Conservation (phyloP, 2,329 filamentous ascomycete species). For the Phialophora chinensis region DNA sequence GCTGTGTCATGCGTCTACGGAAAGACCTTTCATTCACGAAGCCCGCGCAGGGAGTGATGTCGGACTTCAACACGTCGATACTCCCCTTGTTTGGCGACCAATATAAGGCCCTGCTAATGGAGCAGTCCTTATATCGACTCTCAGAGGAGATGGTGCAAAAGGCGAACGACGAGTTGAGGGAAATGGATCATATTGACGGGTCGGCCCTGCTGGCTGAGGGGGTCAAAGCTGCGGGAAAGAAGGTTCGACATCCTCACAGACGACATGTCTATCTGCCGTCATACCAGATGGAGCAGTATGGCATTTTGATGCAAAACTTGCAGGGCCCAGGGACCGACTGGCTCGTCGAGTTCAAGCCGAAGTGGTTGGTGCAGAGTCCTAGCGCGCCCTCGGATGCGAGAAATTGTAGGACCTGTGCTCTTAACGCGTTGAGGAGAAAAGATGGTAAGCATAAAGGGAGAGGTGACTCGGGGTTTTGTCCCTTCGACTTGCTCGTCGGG, state of each 20-base stretch:
- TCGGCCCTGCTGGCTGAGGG: constrained; percentile 9
- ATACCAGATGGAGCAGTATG: constrained; percentile 62
- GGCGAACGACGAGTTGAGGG: constrained; percentile 51
- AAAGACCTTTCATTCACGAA: constrained; percentile 61
- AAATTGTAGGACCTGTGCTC: constrained; percentile 77
- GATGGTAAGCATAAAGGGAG: constrained; percentile 40
- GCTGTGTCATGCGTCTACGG: constrained; percentile 60
- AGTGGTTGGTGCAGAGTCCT: constrained; percentile 80
- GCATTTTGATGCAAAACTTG: constrained; percentile 78
- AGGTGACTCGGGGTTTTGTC: constrained; percentile 61
- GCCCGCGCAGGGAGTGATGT: constrained; percentile 43
- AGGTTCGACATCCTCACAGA: constrained; percentile 56
- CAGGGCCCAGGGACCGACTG: constrained; percentile 47
- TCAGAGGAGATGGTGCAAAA: constrained; percentile 62
- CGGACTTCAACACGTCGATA: constrained; percentile 58
- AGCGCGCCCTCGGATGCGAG: constrained; percentile 67
- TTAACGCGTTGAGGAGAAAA: constrained; percentile 54
- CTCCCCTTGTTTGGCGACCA: constrained; percentile 61
- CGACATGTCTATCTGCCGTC: constrained; percentile 57
- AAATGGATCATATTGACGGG: constrained; percentile 44
- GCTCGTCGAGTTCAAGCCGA: constrained; percentile 77
- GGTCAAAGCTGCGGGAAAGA: constrained; percentile 6
- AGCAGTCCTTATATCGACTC: constrained; percentile 54
- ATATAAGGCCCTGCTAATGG: constrained; percentile 30
- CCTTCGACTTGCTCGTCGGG: constrained; percentile 65